Conservation (phyloP, 2,329 filamentous ascomycete species). For the Stachybotrys elegans region DNA sequence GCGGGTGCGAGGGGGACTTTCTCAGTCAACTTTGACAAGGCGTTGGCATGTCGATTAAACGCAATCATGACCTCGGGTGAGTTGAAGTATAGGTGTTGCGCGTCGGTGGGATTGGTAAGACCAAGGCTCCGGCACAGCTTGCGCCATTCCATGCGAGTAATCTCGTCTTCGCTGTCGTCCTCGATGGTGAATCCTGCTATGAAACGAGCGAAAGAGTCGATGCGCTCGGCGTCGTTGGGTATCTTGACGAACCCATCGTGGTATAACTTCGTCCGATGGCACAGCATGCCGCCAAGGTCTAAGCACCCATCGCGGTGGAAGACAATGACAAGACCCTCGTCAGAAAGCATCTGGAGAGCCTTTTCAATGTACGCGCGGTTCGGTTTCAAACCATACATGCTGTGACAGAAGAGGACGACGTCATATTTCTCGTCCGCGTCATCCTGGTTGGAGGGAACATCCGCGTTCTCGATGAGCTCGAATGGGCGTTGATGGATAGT, state of each 20-base stretch:
- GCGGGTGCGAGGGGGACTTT: slow-evolving; percentile 30
- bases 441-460: slow-evolving; percentile 9
- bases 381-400: slow-evolving; percentile 55
- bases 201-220: slow-evolving; percentile 49
- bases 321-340: slow-evolving; percentile 41
- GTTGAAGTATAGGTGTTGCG: slow-evolving; percentile 40
- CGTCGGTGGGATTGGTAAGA: slow-evolving; percentile 27
- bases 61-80: slow-evolving; percentile 44
- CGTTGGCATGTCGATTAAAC: slow-evolving; percentile 42
- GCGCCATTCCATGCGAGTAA: slow-evolving; percentile 39
- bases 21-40: slow-evolving; percentile 35
- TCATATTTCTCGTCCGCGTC: slow-evolving; percentile 39
- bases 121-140: slow-evolving; percentile 44
- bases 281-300: slow-evolving; percentile 42
- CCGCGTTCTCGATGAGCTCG: slow-evolving; percentile 16
- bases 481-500: slow-evolving; percentile 36
- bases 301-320: slow-evolving; percentile 48
- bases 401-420: slow-evolving; percentile 57
- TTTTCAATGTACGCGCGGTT: slow-evolving; percentile 39
- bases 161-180: slow-evolving; percentile 22
- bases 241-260: slow-evolving; percentile 39
- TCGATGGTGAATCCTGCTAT: slow-evolving; percentile 39
- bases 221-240: slow-evolving; percentile 32
- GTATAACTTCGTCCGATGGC: slow-evolving; percentile 39
- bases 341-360: slow-evolving; percentile 42